A percentile compares a stretch with the other conserved stretches of the same genome.
These are phyloP conservation scores for Claviceps maximensis DNA, from an alignment of 2,329 filamentous ascomycete genomes.

Conservation along the genomic window DNA sequence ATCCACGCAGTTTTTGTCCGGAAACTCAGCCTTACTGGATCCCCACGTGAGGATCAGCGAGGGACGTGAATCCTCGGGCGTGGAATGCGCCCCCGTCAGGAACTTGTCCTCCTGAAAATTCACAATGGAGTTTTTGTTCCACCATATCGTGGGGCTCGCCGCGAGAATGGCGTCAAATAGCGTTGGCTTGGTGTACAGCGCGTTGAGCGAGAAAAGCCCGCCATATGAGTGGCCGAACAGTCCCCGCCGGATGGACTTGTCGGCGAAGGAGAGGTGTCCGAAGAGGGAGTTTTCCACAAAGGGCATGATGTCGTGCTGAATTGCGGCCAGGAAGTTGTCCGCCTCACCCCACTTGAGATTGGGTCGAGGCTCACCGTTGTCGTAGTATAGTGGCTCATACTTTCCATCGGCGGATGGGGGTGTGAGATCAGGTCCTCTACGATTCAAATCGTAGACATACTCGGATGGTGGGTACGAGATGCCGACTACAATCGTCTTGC, in stretches of 20 bases:
- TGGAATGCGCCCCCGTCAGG: not conserved
- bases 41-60: slow-evolving; percentile 22
- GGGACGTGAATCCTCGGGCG: slow-evolving; percentile 9
- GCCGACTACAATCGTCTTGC: slow-evolving; percentile 18
- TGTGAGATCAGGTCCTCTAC: slow-evolving; percentile 18
- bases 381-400: slow-evolving; percentile 14
- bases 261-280: slow-evolving; percentile 13
- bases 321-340: slow-evolving; percentile 29
- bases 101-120: slow-evolving; percentile 18
- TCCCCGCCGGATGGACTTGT: slow-evolving; percentile 24
- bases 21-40: slow-evolving; percentile 15
- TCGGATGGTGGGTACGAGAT: slow-evolving; percentile 18
- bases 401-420: slow-evolving; percentile 12
- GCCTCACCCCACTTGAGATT: slow-evolving; percentile 26
- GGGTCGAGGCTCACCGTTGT: slow-evolving; percentile 13
- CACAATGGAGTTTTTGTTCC: slow-evolving; percentile 29
- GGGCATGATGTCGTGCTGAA: slow-evolving; percentile 25
- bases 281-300: slow-evolving; percentile 17
- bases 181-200: slow-evolving; percentile 25
- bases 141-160: slow-evolving; percentile 34
- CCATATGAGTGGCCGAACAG: slow-evolving; percentile 37
- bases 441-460: slow-evolving; percentile 16
- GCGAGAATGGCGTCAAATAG: slow-evolving; percentile 31
- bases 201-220: slow-evolving; percentile 32
- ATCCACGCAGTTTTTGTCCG: slow-evolving; percentile 14